These are phyloP conservation scores for Aspergillus felis DNA, from an alignment of 2,329 filamentous ascomycete species.

Conservation along the genomic window DNA sequence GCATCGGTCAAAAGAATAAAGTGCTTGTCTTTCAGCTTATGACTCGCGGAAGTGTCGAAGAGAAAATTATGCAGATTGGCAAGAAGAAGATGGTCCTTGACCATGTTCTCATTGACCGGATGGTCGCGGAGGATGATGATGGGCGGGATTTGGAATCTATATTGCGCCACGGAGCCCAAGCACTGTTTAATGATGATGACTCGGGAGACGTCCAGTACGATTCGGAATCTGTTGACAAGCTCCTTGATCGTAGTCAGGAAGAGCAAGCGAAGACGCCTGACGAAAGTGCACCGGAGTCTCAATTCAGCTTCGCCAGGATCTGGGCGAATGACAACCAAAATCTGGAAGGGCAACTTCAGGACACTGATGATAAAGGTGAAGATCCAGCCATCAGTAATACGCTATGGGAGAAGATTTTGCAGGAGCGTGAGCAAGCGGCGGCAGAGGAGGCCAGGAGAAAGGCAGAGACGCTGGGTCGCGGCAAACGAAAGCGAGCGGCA, in stretches of 20 bases:
- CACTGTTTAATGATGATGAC: slow-evolving; percentile 74
- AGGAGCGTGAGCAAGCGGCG: slow-evolving; percentile 74
- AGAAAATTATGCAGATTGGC: slow-evolving; percentile 94
- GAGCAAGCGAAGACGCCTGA: slow-evolving; percentile 66
- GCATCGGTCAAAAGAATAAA: slow-evolving; percentile 94
- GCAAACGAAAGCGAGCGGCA: slow-evolving; percentile 67
- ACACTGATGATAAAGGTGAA: slow-evolving; percentile 43
- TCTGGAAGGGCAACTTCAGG: slow-evolving; percentile 61
- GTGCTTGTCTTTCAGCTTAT: slow-evolving; percentile 94
- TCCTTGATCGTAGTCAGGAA: slow-evolving; percentile 80
- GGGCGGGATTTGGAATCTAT: slow-evolving; percentile 81
- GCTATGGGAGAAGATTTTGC: slow-evolving; percentile 87
- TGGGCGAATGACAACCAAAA: slow-evolving; percentile 79
- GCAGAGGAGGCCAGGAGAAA: slow-evolving; percentile 65
- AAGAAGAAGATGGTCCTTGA: slow-evolving; percentile 95
- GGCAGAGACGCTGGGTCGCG: slow-evolving; percentile 76
- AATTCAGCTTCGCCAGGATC: slow-evolving; percentile 85
- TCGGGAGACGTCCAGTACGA: slow-evolving; percentile 75
- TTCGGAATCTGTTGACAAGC: slow-evolving; percentile 72
- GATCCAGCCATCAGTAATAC: slow-evolving; percentile 56
- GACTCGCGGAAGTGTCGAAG: slow-evolving; percentile 83
- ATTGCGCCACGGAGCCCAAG: slow-evolving; percentile 78
- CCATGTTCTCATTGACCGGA: slow-evolving; percentile 87
- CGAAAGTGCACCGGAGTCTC: slow-evolving; percentile 66
- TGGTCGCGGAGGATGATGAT: slow-evolving; percentile 78